Conservation (phyloP, 2,329 filamentous ascomycete species). For the Talaromyces sp. region DNA sequence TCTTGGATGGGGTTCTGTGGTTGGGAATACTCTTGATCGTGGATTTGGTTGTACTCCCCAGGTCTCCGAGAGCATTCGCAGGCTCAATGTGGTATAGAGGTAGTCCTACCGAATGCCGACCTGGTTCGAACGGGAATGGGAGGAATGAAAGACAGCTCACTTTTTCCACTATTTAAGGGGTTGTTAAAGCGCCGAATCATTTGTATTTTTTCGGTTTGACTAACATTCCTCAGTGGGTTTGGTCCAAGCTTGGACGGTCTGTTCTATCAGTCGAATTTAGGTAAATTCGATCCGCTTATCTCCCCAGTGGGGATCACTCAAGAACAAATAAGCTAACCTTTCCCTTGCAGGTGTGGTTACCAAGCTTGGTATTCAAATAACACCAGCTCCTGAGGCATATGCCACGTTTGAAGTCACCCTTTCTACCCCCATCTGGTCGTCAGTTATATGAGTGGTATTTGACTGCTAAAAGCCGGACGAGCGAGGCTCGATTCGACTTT, state of each 20-base stretch:
- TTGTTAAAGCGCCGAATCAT: neutral
- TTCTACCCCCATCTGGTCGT: neutral
- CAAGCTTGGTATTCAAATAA: constrained; percentile 36
- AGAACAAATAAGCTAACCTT: too few species aligned
- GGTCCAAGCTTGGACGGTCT: constrained; percentile 44
- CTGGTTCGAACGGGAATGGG: constrained; percentile 53
- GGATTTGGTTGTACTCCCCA: too few species aligned
- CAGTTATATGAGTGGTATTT: neutral
- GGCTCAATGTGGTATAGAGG: constrained; percentile 48
- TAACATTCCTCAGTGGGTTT: constrained; percentile 47
- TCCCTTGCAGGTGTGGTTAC: neutral
- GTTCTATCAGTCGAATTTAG: neutral
- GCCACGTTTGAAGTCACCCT: neutral
- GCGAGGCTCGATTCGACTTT: neutral
- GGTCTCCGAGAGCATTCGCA: too few species aligned
- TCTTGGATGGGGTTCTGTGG: too few species aligned
- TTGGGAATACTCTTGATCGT: too few species aligned
- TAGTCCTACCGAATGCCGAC: constrained; percentile 51
- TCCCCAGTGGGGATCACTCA: too few species aligned
- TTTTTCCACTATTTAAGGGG: neutral
- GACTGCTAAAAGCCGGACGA: neutral
- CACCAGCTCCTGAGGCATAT: constrained; percentile 41
- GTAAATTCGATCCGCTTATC: neutral
- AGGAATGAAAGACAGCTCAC: constrained; percentile 27
- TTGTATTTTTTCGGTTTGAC: constrained; percentile 36